These are phyloP conservation scores for Paxillus involutus DNA, from an alignment of 768 basidiomycete species.

Conservation along the genomic window DNA sequence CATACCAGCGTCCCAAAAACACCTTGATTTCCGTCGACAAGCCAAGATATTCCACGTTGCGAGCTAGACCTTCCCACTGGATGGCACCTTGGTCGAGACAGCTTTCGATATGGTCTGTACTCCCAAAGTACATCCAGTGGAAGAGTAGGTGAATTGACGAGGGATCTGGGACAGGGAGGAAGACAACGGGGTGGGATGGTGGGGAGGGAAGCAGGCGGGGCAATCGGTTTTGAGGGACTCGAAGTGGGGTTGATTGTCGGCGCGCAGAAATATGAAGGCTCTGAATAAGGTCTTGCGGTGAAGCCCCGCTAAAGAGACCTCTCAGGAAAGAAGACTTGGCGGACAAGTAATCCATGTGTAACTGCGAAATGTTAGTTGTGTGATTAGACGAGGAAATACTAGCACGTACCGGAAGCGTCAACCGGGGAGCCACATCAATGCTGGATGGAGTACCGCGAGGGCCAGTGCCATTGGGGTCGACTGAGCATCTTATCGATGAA, in stretches of 20 bases:
- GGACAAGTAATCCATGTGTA: conserved; percentile 82
- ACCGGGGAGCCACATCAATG: conserved; percentile 49
- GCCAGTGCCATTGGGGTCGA: conserved; percentile 43
- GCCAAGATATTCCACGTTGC: conserved; percentile 87
- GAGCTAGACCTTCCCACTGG: conserved; percentile 84
- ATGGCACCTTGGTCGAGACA: conserved; percentile 64
- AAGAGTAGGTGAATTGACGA: conserved; percentile 69
- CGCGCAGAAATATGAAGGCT: conserved; percentile 27
- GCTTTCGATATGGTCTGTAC: conserved; percentile 60
- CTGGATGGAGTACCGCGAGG: conserved; percentile 54
- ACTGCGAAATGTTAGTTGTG: conserved; percentile 37
- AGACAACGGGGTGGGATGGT: conserved; percentile 65
- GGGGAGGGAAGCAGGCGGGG: conserved; percentile 66
- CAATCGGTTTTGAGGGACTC: conserved; percentile 48
- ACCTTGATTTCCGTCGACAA: conserved; percentile 74
- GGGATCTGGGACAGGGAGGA: conserved; percentile 74
- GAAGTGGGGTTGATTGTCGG: conserved; percentile 27
- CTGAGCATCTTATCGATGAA: conserved; percentile 26
- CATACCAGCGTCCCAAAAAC: conserved; percentile 76
- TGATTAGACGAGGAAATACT: neutral
- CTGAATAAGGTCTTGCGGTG: conserved; percentile 57
- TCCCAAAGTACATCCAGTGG: conserved; percentile 84
- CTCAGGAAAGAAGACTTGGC: conserved; percentile 77
- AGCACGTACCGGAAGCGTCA: conserved; percentile 59
- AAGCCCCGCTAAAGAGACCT: conserved; percentile 67